These are phyloP conservation scores for Fusarium sp. DNA, from an alignment of 2,329 filamentous ascomycete species.

Conservation along the genomic window DNA sequence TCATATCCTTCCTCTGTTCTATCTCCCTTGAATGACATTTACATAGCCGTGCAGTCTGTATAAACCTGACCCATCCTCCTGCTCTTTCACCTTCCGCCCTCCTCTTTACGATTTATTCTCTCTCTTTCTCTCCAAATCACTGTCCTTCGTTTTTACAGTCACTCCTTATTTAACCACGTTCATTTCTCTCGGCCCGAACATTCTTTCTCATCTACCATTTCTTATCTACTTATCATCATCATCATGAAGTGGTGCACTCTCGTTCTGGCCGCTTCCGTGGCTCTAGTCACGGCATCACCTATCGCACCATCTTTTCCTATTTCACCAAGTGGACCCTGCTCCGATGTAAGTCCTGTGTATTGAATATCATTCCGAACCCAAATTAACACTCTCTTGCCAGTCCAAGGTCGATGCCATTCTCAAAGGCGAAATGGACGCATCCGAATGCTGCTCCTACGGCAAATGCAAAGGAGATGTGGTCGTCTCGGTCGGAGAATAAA, in stretches of 20 bases:
- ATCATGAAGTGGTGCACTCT: constrained; percentile 47
- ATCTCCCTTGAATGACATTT: constrained; percentile 3
- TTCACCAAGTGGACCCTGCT: constrained; percentile 53
- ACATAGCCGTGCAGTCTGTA: constrained; percentile 3
- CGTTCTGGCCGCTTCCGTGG: constrained; percentile 33
- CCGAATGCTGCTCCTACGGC: constrained; percentile 67
- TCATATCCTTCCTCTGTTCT: background rate
- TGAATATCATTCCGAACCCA: background rate
- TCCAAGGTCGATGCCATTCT: constrained; percentile 59
- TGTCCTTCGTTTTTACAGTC: constrained; percentile 12
- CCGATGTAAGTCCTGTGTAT: constrained; percentile 46
- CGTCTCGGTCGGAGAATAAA: constrained; percentile 56
- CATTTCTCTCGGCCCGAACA: background rate
- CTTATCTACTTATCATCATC: background rate
- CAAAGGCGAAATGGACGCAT: constrained; percentile 60
- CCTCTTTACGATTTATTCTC: background rate
- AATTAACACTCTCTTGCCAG: constrained; percentile 34
- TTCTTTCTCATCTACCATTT: background rate
- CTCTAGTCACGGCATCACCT: constrained; percentile 23
- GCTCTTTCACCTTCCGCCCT: background rate
- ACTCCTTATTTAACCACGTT: constrained; percentile 5
- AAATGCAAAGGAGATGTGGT: constrained; percentile 64
- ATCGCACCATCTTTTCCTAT: constrained; percentile 46
- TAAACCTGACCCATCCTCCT: constrained; percentile 18
- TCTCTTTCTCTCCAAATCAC: constrained; percentile 5